Base-by-base conservation (phyloP, 192 early-diverging fungal species). In the Backusella psychrophila region DNA sequence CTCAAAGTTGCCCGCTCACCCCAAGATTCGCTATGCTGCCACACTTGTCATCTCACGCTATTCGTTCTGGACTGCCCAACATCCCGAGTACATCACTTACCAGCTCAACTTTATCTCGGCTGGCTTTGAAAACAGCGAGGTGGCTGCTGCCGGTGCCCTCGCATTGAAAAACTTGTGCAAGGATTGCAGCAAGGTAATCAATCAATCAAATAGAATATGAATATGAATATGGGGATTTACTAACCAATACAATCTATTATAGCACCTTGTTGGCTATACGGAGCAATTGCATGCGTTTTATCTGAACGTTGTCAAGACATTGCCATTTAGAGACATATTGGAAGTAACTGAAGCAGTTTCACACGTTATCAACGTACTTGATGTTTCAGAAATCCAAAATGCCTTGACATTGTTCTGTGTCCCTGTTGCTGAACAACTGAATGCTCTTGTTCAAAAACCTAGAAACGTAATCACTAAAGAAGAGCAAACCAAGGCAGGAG, bases 11-110 rank as follows among this genome's bases (percentile, higher is more conserved):
- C 96, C 97, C 15, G 74, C 86, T 21, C 97, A 99, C 77, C 95
- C 98, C 14, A 96, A 96, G 81, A 91, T 99, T 83, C 92, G 93
- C 74, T 98, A 99, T 75, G 96, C 97, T 0, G 96, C 97, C 2
- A 97, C 97, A 23, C 85, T 99, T 23, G 96, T 99, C 8, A 97
- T 99, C 79, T 95, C 95, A 3, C 88, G 97, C 68, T 99, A 99
- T 79, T 93, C 97, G 26, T 88, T 88, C 71, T 99, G 98, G 98
- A 98, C 97, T 2, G 79, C 82, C 31, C 82, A 86, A 53, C 96
- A 99, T 78, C 95, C 96, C 9, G 88, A 95, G 81, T 96, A 92
- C 72, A 89, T 99, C n/a, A 80, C 89, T 36, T 97, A 95, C 81
- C 97, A 99, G 86, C 89, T 99, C 44, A 89, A 86, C 39, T 99